A percentile compares a stretch with the other conserved stretches of the same genome.
Evolutionary conservation across 192 early-diverging fungal species (phyloP).

Genomic region (Spizellomyces punctatus): DNA sequence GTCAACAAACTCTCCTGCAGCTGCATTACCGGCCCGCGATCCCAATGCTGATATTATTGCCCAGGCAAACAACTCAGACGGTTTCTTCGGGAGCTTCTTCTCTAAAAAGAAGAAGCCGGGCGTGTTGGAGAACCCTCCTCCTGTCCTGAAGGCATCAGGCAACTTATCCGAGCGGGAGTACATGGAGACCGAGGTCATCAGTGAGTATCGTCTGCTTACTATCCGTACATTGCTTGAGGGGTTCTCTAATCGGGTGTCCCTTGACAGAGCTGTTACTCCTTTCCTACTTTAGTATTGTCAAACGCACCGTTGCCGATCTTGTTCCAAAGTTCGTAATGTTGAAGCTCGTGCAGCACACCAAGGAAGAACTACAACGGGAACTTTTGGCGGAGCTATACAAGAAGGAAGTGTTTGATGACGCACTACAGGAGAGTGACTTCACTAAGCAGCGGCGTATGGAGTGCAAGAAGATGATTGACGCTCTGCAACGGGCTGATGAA

Average conservation of each 20-base stretch:
- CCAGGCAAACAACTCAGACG: conserved; percentile 48
- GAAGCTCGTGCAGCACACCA: conserved; percentile 87
- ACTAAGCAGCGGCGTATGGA: conserved; percentile 90
- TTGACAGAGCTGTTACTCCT: conserved; percentile 83
- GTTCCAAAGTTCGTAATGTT: conserved; percentile 99
- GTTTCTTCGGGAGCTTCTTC: conserved; percentile 99
- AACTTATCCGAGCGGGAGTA: conserved; percentile 95
- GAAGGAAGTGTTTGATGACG: conserved; percentile 87
- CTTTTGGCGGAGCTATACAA: conserved; percentile 96
- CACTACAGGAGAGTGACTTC: conserved; percentile 93
- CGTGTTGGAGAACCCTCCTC: conserved; percentile 68
- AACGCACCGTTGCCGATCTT: conserved; percentile 95
- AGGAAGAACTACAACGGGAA: conserved; percentile 94
- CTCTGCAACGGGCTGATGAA: conserved; percentile 81
- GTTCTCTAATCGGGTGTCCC: background rate
- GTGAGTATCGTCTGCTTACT: conserved; percentile 50
- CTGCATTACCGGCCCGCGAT: conserved; percentile 34
- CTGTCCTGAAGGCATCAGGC: conserved; percentile 91
- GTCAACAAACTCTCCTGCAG: conserved; percentile 24
- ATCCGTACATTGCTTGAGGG: background rate
- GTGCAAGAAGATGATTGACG: conserved; percentile 98
- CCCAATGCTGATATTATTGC: conserved; percentile 65
- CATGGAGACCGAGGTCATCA: conserved; percentile 99
- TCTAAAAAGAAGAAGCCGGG: conserved; percentile 77
- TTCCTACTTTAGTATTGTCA: conserved; percentile 99